Evolutionary conservation across 2,329 filamentous ascomycete genomes (phyloP).

Genomic region (Aspergillus transmontanensis): DNA sequence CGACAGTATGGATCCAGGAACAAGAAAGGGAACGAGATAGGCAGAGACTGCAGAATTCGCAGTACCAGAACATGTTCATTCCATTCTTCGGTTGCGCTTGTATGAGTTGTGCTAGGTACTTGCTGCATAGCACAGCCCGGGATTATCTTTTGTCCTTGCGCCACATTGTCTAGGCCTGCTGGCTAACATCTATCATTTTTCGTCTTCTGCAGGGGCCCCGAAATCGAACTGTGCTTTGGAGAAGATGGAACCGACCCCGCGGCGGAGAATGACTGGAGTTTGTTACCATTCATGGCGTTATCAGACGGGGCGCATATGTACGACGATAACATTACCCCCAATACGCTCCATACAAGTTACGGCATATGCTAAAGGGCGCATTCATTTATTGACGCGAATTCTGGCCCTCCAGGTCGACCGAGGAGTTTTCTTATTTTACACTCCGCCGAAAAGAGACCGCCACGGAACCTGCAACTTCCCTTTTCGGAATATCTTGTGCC

Average conservation of each 20-base stretch:
- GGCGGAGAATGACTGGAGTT: slow-evolving; percentile 80
- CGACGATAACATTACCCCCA: slow-evolving; percentile 34
- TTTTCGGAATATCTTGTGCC: slow-evolving; percentile 96
- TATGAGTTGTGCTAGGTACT: not conserved
- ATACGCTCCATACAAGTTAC: not conserved
- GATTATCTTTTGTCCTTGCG: not conserved
- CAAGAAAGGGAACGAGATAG: not conserved
- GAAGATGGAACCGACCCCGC: slow-evolving; percentile 77
- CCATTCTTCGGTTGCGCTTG: not conserved
- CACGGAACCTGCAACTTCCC: slow-evolving; percentile 66
- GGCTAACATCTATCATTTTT: not conserved
- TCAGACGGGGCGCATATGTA: slow-evolving; percentile 94
- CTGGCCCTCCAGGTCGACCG: slow-evolving; percentile 64
- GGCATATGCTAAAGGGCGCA: slow-evolving; percentile 4
- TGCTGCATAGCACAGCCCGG: not conserved
- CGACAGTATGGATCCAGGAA: not conserved
- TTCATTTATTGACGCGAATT: slow-evolving; percentile 15
- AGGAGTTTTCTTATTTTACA: slow-evolving; percentile 99
- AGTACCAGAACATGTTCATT: not conserved
- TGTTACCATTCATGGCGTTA: slow-evolving; percentile 95
- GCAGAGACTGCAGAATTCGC: not conserved
- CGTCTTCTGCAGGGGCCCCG: slow-evolving; percentile 66
- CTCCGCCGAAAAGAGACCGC: slow-evolving; percentile 62
- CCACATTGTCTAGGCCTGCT: not conserved
- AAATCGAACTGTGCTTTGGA: slow-evolving; percentile 92